These are phyloP conservation scores for Trametes polyzona DNA, from an alignment of 1,284 basidiomycete genomes.

Conservation along the genomic window DNA sequence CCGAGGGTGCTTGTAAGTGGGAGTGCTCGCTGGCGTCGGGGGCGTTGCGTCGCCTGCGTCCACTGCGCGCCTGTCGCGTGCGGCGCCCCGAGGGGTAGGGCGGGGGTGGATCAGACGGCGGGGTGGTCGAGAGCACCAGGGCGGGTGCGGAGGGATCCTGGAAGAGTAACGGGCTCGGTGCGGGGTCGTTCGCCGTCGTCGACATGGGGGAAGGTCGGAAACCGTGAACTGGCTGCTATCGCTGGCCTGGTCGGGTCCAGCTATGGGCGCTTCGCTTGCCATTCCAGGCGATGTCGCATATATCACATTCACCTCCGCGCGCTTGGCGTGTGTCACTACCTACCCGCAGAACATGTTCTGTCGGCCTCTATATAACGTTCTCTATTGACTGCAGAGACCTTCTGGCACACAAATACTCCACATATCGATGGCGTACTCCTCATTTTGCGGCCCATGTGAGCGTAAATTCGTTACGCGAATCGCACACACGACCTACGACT, in stretches of 20 bases:
- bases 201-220: slow-evolving; percentile 19
- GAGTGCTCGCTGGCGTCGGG: slow-evolving; percentile 27
- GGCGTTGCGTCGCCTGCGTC: slow-evolving; percentile 32
- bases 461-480: too few relatives aligned
- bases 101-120: slow-evolving; percentile 58
- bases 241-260: slow-evolving; percentile 1
- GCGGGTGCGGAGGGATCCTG: slow-evolving; percentile 18
- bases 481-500: too few relatives aligned
- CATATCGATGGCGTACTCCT: too few relatives aligned
- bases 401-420: too few relatives aligned
- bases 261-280: slow-evolving; percentile 13
- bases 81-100: slow-evolving; percentile 67
- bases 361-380: neutral
- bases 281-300: neutral
- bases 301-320: slow-evolving; percentile 9
- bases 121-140: slow-evolving; percentile 28
- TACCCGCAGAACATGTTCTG: neutral
- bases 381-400: too few relatives aligned
- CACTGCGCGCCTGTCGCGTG: slow-evolving; percentile 37
- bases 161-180: slow-evolving; percentile 11
- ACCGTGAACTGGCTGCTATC: neutral
- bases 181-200: slow-evolving; percentile 10
- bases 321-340: neutral
- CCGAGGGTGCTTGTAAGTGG: slow-evolving; percentile 39
- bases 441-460: too few relatives aligned